A percentile compares a stretch with the other conserved stretches of the same genome.
phyloP scores from a whole-genome alignment of 352 stramenopile species.

The Phytophthora colocasiae region DNA sequence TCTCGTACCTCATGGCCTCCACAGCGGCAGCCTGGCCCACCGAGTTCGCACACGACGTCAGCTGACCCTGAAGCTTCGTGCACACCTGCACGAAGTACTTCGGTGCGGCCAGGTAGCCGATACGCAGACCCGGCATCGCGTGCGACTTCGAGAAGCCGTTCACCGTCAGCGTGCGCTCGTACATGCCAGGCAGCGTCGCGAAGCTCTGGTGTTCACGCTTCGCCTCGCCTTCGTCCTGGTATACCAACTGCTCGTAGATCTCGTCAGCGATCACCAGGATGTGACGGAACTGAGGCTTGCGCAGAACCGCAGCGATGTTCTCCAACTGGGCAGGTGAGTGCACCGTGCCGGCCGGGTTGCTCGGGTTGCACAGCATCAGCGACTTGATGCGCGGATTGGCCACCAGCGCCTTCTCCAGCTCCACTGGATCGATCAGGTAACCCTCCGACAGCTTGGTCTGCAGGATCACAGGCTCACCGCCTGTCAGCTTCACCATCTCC shows the following conservation, averaged over 20 bases:
- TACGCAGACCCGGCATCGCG: slow-evolving; percentile 96
- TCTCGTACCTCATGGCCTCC: slow-evolving; percentile 89
- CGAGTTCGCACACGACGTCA: slow-evolving; percentile 95
- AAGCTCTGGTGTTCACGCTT: slow-evolving; percentile 77
- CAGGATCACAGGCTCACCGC: slow-evolving; percentile 92
- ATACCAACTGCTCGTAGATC: slow-evolving; percentile 97
- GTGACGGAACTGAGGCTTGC: slow-evolving; percentile 70
- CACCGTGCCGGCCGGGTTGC: slow-evolving; percentile 93
- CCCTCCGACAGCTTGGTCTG: slow-evolving; percentile 87
- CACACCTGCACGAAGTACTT: slow-evolving; percentile 87
- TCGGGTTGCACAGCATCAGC: slow-evolving; percentile 97
- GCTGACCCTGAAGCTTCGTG: slow-evolving; percentile 95
- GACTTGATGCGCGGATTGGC: slow-evolving; percentile 79
- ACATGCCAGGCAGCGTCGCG: slow-evolving; percentile 84
- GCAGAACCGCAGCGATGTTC: slow-evolving; percentile 61
- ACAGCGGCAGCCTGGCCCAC: slow-evolving; percentile 93
- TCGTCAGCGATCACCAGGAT: slow-evolving; percentile 94
- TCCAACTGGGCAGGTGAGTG: slow-evolving; percentile 68
- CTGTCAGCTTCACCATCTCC: slow-evolving; percentile 95
- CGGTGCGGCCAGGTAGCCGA: slow-evolving; percentile 92
- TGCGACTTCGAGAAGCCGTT: slow-evolving; percentile 98
- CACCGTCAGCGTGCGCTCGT: slow-evolving; percentile 91
- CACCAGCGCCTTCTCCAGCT: slow-evolving; percentile 78
- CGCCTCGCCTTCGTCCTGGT: slow-evolving; percentile 75
- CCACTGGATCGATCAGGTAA: slow-evolving; percentile 83